Conservation (phyloP, 306 rosid species). For the Citrullus colocynthis region DNA sequence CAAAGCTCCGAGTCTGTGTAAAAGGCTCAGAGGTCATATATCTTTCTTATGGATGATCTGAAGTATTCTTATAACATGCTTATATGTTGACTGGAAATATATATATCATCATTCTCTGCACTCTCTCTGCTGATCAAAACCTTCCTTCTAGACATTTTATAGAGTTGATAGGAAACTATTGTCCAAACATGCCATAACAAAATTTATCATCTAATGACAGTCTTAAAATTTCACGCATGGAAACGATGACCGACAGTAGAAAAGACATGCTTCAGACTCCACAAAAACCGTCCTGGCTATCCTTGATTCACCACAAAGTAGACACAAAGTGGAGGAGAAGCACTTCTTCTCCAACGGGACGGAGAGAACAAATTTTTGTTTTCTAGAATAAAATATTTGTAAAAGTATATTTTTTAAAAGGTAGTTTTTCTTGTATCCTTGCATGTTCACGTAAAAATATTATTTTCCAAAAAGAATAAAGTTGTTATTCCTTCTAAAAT, state of each 20-base stretch:
- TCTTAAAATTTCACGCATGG: too few relatives aligned
- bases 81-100: neutral
- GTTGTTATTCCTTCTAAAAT: neutral
- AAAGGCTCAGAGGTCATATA: neutral
- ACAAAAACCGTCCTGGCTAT: too few relatives aligned
- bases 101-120: neutral
- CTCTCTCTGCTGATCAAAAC: neutral
- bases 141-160: neutral
- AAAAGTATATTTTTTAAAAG: neutral
- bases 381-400: neutral
- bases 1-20: constrained; percentile 22
- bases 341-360: too few relatives aligned
- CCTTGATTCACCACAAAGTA: too few relatives aligned
- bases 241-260: too few relatives aligned
- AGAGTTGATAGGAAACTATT: neutral
- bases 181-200: neutral
- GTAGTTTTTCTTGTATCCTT: neutral
- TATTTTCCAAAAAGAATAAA: neutral
- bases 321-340: too few relatives aligned
- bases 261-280: too few relatives aligned
- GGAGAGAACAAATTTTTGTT: neutral
- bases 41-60: neutral
- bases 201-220: too few relatives aligned
- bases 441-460: neutral
- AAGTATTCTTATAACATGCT: neutral